Evolutionary conservation across 73 alveolate species (phyloP).

Genomic region (Paramecium sexaurelia): DNA sequence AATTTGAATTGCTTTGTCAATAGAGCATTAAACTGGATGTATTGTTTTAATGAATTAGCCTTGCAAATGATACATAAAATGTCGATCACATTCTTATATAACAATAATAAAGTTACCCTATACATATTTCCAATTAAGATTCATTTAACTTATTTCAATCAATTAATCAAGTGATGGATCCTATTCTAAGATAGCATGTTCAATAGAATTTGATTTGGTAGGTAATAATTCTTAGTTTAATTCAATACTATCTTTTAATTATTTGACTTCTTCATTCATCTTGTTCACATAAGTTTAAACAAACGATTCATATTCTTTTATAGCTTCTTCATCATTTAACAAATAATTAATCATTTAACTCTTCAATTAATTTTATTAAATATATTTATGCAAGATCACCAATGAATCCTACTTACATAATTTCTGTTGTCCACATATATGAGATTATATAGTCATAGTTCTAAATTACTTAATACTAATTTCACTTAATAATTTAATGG

Average conservation of each 20-base stretch:
- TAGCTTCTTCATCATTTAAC: neutral
- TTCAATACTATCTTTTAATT: neutral
- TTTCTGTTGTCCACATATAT: neutral
- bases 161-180: constrained; percentile 17
- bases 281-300: neutral
- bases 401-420: constrained; percentile 12
- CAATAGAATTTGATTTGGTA: constrained; percentile 16
- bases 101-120: neutral
- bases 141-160: neutral
- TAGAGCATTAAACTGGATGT: neutral
- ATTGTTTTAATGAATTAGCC: constrained; percentile 11
- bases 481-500: constrained; percentile 1
- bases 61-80: neutral
- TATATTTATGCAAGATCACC: neutral
- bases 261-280: neutral
- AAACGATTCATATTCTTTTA: neutral
- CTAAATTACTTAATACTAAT: neutral
- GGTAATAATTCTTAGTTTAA: neutral
- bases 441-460: neutral
- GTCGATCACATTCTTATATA: neutral
- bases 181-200: constrained; percentile 19
- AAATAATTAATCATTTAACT: neutral
- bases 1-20: neutral
- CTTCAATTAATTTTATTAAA: neutral
- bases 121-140: neutral